A percentile compares a stretch with the other conserved stretches of the same genome.
Conservation (phyloP, 176 grass and related monocot species). For the Leersia perrieri region DNA sequence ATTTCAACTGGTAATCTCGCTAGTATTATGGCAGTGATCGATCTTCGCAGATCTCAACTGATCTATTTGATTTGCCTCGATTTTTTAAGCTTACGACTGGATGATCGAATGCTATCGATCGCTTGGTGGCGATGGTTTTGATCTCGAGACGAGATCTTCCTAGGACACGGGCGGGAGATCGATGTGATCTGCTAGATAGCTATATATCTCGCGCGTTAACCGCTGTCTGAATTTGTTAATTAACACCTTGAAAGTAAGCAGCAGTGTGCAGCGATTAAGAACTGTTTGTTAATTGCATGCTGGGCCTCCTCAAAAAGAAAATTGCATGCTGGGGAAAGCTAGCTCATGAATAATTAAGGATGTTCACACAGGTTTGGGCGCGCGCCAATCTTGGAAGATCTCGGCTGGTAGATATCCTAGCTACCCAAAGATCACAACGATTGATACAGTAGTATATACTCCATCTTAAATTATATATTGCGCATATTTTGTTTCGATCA, state of each 20-base stretch:
- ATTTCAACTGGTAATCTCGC: not conserved
- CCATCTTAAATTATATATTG: no score
- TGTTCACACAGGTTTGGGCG: no score
- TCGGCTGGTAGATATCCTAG: no score
- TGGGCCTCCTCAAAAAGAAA: no score
- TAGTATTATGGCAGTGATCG: not conserved
- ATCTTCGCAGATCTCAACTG: not conserved
- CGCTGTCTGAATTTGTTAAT: not conserved
- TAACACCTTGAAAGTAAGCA: not conserved
- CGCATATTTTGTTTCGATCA: no score
- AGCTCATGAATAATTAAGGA: no score
- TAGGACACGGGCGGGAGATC: not conserved
- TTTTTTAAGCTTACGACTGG: not conserved
- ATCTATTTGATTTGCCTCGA: not conserved
- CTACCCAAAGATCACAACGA: no score
- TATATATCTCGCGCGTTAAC: not conserved
- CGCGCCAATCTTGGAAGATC: no score
- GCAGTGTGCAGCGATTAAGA: not conserved
- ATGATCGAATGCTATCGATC: no score
- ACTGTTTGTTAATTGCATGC: not conserved
- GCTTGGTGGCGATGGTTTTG: no score
- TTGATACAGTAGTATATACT: no score
- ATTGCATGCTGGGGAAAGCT: no score
- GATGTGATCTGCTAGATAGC: not conserved
- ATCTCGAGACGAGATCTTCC: constrained; percentile 18